Conservation (phyloP, 2,329 filamentous ascomycete genomes). For the Cytospora leucostoma region DNA sequence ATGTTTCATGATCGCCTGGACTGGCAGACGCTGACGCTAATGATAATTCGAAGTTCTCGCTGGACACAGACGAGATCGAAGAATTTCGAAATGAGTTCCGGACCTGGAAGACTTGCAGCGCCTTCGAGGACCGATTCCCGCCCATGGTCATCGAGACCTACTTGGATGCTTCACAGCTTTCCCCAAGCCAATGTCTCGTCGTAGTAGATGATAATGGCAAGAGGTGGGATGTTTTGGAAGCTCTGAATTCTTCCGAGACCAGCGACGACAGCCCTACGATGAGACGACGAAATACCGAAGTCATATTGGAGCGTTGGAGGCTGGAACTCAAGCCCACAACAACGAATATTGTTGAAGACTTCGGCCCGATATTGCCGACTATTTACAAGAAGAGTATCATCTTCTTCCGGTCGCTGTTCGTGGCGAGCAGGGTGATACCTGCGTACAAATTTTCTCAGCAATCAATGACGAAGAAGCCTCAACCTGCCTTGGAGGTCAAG, state of each 20-base stretch:
- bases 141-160: conserved; percentile 90
- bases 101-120: conserved; percentile 79
- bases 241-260: conserved; percentile 66
- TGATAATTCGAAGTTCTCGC: conserved; percentile 71
- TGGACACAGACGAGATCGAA: conserved; percentile 91
- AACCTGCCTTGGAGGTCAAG: conserved; percentile 68
- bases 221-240: conserved; percentile 87
- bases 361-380: conserved; percentile 70
- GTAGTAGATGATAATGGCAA: conserved; percentile 87
- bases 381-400: conserved; percentile 98
- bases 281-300: conserved; percentile 61
- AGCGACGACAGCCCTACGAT: conserved; percentile 48
- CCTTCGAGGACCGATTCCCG: conserved; percentile 74
- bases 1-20: conserved; percentile 40
- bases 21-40: conserved; percentile 20
- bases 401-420: conserved; percentile 85
- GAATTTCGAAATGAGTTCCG: conserved; percentile 79
- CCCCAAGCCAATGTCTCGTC: conserved; percentile 83
- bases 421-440: conserved; percentile 78
- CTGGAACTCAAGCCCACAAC: conserved; percentile 72
- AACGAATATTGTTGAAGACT: conserved; percentile 54
- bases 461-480: conserved; percentile 70
- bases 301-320: conserved; percentile 89
- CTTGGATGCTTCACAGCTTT: conserved; percentile 76
- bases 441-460: conserved; percentile 81